A percentile compares a stretch with the other conserved stretches of the same genome.
Evolutionary conservation across 1,284 basidiomycete genomes (phyloP).

Genomic region (Kwoniella shivajii): DNA sequence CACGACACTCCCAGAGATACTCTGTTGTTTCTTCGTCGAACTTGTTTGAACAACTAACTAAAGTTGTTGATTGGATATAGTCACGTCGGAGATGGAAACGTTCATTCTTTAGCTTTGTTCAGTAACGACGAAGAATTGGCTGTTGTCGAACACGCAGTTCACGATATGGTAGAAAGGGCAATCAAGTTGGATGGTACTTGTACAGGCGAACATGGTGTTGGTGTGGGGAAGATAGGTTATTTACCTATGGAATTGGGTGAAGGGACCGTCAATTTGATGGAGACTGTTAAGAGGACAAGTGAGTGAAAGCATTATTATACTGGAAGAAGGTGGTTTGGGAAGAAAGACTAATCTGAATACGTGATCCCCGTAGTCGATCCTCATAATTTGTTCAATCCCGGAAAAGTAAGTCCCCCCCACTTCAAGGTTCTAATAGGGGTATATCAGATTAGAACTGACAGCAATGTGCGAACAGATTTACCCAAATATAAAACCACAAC

Average conservation of each 20-base stretch:
- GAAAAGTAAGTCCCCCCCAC: conserved; percentile 58
- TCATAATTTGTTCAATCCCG: conserved; percentile 75
- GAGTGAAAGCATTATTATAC: conserved; percentile 16
- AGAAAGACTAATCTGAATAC: not conserved
- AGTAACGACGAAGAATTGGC: conserved; percentile 46
- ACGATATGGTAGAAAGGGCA: conserved; percentile 57
- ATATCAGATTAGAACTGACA: not conserved
- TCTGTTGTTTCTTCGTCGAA: not conserved
- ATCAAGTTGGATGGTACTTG: conserved; percentile 58
- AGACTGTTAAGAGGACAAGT: conserved; percentile 66
- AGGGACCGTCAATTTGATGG: conserved; percentile 77
- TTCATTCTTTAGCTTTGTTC: conserved; percentile 45
- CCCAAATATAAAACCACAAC: conserved; percentile 43
- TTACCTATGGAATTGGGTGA: conserved; percentile 72
- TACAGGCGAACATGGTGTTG: conserved; percentile 81
- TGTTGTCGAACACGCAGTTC: conserved; percentile 54
- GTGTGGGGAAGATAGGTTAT: conserved; percentile 70
- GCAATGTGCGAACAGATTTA: conserved; percentile 27
- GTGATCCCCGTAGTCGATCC: conserved; percentile 63
- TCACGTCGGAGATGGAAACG: conserved; percentile 81
- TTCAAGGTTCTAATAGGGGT: not conserved
- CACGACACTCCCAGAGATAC: not conserved
- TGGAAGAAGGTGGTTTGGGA: not conserved
- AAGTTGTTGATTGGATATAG: no score
- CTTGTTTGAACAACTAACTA: no score